A percentile compares a stretch with the other conserved stretches of the same genome.
phyloP scores from a whole-genome alignment of 1,284 basidiomycete genomes.

The Moesziomyces parantarcticus region DNA sequence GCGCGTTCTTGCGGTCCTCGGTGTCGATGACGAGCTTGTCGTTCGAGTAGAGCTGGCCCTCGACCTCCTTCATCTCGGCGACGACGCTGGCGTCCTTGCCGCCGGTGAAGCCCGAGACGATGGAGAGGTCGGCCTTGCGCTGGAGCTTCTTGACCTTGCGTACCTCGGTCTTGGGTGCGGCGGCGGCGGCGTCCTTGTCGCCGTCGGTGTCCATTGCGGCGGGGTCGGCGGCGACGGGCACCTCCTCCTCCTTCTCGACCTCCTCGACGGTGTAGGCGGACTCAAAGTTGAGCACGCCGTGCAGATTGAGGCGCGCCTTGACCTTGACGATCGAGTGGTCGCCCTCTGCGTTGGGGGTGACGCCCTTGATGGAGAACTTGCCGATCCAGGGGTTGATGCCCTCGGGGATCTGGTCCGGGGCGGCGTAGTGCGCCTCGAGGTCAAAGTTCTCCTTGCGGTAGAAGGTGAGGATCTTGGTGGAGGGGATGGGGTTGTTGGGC shows the following conservation, averaged over 20 bases:
- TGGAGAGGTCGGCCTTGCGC: constrained; percentile 64
- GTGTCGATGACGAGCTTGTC: constrained; percentile 68
- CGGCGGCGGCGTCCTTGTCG: constrained; percentile 41
- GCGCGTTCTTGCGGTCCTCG: constrained; percentile 67
- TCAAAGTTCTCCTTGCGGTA: constrained; percentile 68
- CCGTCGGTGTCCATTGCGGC: constrained; percentile 59
- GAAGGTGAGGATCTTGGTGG: constrained; percentile 68
- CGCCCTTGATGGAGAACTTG: constrained; percentile 64
- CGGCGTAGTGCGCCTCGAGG: constrained; percentile 63
- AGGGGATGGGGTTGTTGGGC: constrained; percentile 67
- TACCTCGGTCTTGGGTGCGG: constrained; percentile 64
- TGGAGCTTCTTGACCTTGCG: constrained; percentile 67
- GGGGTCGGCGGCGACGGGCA: constrained; percentile 56
- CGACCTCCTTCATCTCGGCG: constrained; percentile 61
- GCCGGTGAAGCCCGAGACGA: constrained; percentile 57
- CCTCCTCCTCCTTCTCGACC: constrained; percentile 67
- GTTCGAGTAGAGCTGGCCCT: constrained; percentile 64
- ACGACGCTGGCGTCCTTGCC: constrained; percentile 56
- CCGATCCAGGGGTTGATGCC: constrained; percentile 66
- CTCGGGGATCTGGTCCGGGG: constrained; percentile 55
- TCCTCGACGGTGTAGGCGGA: constrained; percentile 67
- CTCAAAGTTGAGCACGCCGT: constrained; percentile 67
- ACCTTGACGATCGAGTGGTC: constrained; percentile 68
- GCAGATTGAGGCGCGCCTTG: constrained; percentile 67
- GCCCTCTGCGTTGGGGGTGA: constrained; percentile 64